Evolutionary conservation across 2,329 filamentous ascomycete species (phyloP).

Genomic region (Phaeosphaeria sp.): DNA sequence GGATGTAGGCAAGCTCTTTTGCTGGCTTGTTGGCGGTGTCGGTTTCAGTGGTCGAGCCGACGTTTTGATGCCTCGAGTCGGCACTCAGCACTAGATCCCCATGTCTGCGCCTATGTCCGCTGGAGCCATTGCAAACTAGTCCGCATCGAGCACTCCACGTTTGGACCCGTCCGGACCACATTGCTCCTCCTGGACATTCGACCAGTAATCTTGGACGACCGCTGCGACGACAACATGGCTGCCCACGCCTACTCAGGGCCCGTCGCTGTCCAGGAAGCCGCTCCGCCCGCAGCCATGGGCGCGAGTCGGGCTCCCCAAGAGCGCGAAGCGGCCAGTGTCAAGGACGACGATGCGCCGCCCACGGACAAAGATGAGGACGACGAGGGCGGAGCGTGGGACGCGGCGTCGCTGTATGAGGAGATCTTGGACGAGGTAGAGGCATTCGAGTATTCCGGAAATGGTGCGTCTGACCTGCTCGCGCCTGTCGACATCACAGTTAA

Average conservation of each 20-base stretch:
- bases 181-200: conserved; percentile 12
- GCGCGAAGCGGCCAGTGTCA: conserved; percentile 15
- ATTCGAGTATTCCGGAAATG: conserved; percentile 33
- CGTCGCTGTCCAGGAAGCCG: conserved; percentile 35
- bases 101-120: background rate
- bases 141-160: background rate
- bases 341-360: conserved; percentile 22
- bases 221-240: conserved; percentile 30
- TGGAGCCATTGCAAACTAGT: too few relatives aligned
- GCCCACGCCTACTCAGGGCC: conserved; percentile 32
- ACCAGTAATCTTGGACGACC: conserved; percentile 16
- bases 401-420: conserved; percentile 42
- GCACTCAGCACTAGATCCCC: background rate
- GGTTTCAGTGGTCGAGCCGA: background rate
- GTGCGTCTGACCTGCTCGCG: conserved; percentile 16
- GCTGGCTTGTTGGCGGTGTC: background rate
- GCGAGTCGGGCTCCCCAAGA: conserved; percentile 22
- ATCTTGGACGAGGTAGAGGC: conserved; percentile 41
- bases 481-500: conserved; percentile 11
- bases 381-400: conserved; percentile 34
- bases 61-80: background rate
- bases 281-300: conserved; percentile 22
- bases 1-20: background rate
- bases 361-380: conserved; percentile 18
- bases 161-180: conserved; percentile 14